Evolutionary conservation across 1,139 yeast species (phyloP).

Genomic region (Zygosaccharomyces pseudobailii): DNA sequence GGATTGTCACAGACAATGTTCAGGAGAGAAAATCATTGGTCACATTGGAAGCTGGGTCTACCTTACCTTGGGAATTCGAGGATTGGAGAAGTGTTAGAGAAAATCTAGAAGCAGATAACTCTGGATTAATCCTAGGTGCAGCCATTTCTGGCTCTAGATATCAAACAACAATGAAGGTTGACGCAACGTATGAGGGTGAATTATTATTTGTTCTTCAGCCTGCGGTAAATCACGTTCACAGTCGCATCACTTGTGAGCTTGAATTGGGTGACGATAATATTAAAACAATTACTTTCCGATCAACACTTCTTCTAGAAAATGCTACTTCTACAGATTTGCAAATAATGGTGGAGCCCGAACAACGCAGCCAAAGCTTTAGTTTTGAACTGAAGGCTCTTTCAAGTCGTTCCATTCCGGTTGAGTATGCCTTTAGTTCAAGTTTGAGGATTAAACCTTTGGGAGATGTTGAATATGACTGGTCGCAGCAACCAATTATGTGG

Average conservation of each 20-base stretch:
- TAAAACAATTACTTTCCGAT: slow-evolving; percentile 68
- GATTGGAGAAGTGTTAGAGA: slow-evolving; percentile 90
- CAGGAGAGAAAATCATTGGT: slow-evolving; percentile 33
- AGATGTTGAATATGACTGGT: slow-evolving; percentile 60
- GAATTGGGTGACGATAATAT: slow-evolving; percentile 68
- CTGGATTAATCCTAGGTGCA: slow-evolving; percentile 57
- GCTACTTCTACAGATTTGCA: slow-evolving; percentile 54
- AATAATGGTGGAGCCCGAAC: slow-evolving; percentile 42
- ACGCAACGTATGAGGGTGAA: slow-evolving; percentile 73
- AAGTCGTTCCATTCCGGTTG: slow-evolving; percentile 66
- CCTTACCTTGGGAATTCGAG: slow-evolving; percentile 85
- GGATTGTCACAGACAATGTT: slow-evolving; percentile 51
- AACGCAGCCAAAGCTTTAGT: slow-evolving; percentile 25
- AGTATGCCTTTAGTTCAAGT: slow-evolving; percentile 53
- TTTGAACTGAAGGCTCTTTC: slow-evolving; percentile 48
- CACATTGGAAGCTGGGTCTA: slow-evolving; percentile 46
- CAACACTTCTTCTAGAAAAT: slow-evolving; percentile 69
- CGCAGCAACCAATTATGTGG: slow-evolving; percentile 61
- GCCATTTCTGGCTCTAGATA: slow-evolving; percentile 51
- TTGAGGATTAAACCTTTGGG: slow-evolving; percentile 60
- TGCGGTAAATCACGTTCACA: slow-evolving; percentile 57
- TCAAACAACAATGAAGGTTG: slow-evolving; percentile 54
- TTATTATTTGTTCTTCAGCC: slow-evolving; percentile 67
- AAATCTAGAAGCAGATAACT: slow-evolving; percentile 62
- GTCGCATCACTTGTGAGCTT: slow-evolving; percentile 69